These are phyloP conservation scores for Colletotrichum scovillei DNA, from an alignment of 2,329 filamentous ascomycete species.

Conservation along the genomic window DNA sequence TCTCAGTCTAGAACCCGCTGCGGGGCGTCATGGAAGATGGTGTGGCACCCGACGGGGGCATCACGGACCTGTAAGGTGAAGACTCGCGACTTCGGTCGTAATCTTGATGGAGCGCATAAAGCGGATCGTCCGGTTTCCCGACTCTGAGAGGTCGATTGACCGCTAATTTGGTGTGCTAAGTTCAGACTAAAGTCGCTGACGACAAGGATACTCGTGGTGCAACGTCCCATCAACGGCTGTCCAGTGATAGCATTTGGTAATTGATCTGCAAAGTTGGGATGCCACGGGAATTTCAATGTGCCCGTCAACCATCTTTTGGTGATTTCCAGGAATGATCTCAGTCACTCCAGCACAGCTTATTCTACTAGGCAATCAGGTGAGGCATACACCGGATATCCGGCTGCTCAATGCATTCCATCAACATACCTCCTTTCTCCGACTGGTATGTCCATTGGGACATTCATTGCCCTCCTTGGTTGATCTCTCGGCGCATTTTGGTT, in stretches of 20 bases:
- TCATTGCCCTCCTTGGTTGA: no score
- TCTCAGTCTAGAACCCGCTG: neutral
- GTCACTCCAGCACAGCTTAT: neutral
- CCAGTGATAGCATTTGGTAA: neutral
- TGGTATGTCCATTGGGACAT: no score
- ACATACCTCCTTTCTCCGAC: no score
- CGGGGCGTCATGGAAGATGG: neutral
- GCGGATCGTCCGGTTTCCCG: neutral
- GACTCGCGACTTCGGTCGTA: conserved; percentile 1
- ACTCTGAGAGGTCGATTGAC: neutral
- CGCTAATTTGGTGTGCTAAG: neutral
- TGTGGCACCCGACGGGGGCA: neutral
- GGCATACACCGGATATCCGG: neutral
- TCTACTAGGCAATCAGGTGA: neutral
- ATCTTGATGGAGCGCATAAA: conserved; percentile 5
- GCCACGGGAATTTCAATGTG: neutral
- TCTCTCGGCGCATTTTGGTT: no score
- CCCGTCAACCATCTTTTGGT: neutral
- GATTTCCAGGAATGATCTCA: neutral
- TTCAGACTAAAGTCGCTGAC: neutral
- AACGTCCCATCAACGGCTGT: neutral
- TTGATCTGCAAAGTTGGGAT: neutral
- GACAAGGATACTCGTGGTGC: neutral
- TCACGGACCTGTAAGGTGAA: neutral
- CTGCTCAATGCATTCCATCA: no score